phyloP scores from a whole-genome alignment of 257 asterid genomes.

The Solanum sitiens region DNA sequence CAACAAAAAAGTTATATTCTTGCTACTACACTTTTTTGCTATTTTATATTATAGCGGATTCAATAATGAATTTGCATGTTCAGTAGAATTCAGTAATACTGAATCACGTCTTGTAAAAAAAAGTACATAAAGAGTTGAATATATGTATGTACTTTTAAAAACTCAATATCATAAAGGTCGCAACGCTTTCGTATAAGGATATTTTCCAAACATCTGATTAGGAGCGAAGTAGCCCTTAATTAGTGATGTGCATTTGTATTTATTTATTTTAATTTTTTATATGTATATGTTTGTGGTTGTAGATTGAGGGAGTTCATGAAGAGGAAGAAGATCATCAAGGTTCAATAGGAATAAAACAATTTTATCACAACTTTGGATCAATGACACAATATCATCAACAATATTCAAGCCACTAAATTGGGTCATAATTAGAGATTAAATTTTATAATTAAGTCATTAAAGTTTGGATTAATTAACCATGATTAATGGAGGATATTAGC shows the following conservation, averaged over 20 bases:
- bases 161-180: background rate
- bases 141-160: too few relatives aligned
- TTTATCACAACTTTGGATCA: constrained; percentile 29
- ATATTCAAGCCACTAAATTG: constrained; percentile 25
- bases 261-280: background rate
- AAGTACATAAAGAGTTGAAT: background rate
- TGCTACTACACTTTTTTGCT: background rate
- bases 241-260: background rate
- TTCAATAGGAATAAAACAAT: constrained; percentile 14
- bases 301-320: constrained; percentile 50
- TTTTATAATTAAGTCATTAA: background rate
- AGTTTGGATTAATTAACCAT: background rate
- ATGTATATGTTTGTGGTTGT: background rate
- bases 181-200: background rate
- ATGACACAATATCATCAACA: constrained; percentile 11
- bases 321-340: constrained; percentile 35
- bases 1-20: background rate
- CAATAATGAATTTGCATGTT: background rate
- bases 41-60: background rate
- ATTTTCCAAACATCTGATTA: background rate
- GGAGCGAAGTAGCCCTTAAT: background rate
- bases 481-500: background rate
- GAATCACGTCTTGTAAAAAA: background rate
- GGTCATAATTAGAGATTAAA: background rate
- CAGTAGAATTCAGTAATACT: background rate